These are phyloP conservation scores for Kurtzmaniella quercitrusa DNA, from an alignment of 1,139 yeast species.

Conservation along the genomic window DNA sequence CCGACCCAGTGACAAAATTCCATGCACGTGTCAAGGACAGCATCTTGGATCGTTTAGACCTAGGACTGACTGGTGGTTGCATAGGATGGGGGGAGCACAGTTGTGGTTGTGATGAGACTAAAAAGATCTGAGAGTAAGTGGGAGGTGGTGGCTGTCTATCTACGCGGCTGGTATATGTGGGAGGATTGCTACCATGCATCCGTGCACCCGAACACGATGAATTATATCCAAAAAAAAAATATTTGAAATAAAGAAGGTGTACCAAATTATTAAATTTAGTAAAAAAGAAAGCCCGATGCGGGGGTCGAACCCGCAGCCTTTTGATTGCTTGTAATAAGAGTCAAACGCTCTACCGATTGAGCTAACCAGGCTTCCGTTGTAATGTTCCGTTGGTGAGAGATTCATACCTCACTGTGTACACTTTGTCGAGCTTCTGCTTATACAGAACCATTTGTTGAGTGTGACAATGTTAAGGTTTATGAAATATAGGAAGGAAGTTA, in stretches of 20 bases:
- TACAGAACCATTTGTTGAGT: no score
- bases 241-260: neutral
- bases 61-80: constrained; percentile 1
- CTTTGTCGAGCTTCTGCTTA: no score
- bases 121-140: neutral
- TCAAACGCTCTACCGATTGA: constrained; percentile 20
- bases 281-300: constrained; percentile 38
- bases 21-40: constrained; percentile 2
- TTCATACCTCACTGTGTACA: no score
- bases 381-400: no score
- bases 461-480: no score
- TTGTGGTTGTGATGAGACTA: neutral
- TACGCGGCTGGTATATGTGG: neutral
- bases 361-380: constrained; percentile 15
- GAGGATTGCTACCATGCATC: neutral
- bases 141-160: neutral
- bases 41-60: neutral
- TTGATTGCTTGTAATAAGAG: constrained; percentile 24
- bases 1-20: neutral
- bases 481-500: no score
- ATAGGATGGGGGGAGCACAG: neutral
- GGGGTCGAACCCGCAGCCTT: constrained; percentile 54
- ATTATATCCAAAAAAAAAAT: no score
- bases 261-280: no score
- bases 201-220: no score